Evolutionary conservation across 768 basidiomycete genomes (phyloP).

Genomic region (Russula emetica): DNA sequence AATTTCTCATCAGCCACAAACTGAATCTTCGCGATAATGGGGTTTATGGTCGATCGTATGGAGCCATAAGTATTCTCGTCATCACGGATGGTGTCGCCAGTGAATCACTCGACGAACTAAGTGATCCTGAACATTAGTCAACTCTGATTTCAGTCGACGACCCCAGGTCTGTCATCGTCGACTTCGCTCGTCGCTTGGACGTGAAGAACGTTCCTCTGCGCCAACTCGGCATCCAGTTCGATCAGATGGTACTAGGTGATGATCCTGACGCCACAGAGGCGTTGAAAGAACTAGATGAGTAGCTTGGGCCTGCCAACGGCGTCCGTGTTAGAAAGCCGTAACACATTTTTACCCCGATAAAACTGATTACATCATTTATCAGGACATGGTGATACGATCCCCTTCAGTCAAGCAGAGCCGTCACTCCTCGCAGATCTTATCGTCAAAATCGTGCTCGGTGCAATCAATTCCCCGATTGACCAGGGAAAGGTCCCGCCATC

Average conservation of each 20-base stretch:
- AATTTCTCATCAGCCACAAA: not conserved
- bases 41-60: too few relatives aligned
- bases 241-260: too few relatives aligned
- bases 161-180: conserved; percentile 27
- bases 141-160: conserved; percentile 27
- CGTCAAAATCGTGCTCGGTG: conserved; percentile 23
- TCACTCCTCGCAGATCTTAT: conserved; percentile 18
- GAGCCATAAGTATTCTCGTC: conserved; percentile 33
- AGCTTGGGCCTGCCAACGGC: conserved; percentile 14
- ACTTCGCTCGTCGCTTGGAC: conserved; percentile 32
- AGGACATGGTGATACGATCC: conserved; percentile 25
- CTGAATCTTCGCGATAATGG: not conserved
- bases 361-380: not conserved
- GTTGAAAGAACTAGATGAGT: conserved; percentile 29
- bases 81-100: conserved; percentile 42
- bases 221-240: conserved; percentile 38
- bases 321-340: conserved; percentile 13
- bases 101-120: conserved; percentile 27
- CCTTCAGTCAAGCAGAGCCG: conserved; percentile 16
- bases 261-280: conserved; percentile 34
- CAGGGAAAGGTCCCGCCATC: not conserved
- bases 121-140: not conserved
- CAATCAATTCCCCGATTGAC: conserved; percentile 15
- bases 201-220: conserved; percentile 33
- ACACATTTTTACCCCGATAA: too few relatives aligned